Evolutionary conservation across 257 asterid genomes (phyloP), one percentile per base, ranked within the genome.

Genomic region (Catharanthus roseus): DNA sequence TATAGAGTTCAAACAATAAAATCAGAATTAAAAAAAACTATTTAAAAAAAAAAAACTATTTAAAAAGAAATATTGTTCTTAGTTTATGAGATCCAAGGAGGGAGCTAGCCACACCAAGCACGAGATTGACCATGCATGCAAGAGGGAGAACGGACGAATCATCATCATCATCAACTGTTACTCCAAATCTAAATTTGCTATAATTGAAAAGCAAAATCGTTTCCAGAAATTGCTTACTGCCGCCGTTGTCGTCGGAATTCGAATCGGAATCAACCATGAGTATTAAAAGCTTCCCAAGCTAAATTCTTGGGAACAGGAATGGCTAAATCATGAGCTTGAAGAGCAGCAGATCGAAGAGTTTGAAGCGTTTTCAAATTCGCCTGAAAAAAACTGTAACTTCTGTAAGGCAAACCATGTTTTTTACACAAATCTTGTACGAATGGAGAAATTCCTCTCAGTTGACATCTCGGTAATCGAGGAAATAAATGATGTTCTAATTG

Each of bases 241-340:
- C 31, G 23, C 23, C 7, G 16, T 23, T 4, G 11, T n/a, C n/a
- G n/a, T n/a, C n/a, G n/a, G n/a, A n/a, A n/a, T n/a, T n/a, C n/a
- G n/a, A n/a, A n/a, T n/a, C n/a, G n/a, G n/a, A n/a, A 36, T 82
- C 88, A 90, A 67, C 96, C 98, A 74, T 88, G 96, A 21, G 96
- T 92, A 77, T 90, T 90, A 6, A 92, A 81, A 75, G 95, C 98
- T 77, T 92, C 98, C 98, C 98, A 92, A 33, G 90, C 74, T 86
- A 92, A 73, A 74, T 87, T 86, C 87, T 82, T 83, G 0, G 96
- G 89, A 7, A 69, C 86, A 18, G 89, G 85, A 41, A 60, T 69
- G 10, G 83, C n/a, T 57, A 86, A 56, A 75, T 82, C 88, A 33
- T 92, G 80, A 10, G 98, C 98, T 85, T 87, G 85, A 78, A 88